A percentile compares a stretch with the other conserved stretches of the same genome.
These are phyloP conservation scores for Talaromyces sp. DNA, from an alignment of 2,329 filamentous ascomycete genomes.

Conservation along the genomic window DNA sequence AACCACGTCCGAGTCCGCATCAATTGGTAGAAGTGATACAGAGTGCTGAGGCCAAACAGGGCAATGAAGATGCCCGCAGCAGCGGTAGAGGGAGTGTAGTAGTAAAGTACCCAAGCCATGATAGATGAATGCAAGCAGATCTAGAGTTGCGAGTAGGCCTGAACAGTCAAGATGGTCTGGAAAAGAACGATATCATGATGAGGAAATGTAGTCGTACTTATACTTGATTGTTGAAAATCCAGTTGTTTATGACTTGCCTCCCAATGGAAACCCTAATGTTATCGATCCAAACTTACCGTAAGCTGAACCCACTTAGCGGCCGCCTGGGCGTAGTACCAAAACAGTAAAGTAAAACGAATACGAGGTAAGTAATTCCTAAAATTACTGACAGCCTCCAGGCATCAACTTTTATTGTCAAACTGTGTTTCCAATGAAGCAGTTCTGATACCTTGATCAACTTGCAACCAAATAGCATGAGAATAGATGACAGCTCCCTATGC, in stretches of 20 bases:
- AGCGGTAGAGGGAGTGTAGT: slow-evolving; percentile 46
- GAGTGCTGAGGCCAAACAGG: slow-evolving; percentile 46
- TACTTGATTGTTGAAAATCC: neutral
- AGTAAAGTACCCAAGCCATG: slow-evolving; percentile 24
- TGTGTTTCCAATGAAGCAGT: neutral
- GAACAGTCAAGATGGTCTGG: neutral
- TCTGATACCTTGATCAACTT: neutral
- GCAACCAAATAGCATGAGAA: neutral
- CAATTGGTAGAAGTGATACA: slow-evolving; percentile 43
- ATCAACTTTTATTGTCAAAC: neutral
- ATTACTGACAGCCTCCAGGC: neutral
- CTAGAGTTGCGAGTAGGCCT: neutral
- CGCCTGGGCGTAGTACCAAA: neutral
- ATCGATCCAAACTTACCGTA: neutral
- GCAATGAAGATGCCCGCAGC: slow-evolving; percentile 47
- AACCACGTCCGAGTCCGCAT: slow-evolving; percentile 48
- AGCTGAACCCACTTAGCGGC: neutral
- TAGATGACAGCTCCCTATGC: neutral
- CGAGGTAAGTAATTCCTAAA: neutral
- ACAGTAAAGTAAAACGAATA: neutral
- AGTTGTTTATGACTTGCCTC: neutral
- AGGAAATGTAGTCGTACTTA: neutral
- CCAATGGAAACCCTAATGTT: neutral
- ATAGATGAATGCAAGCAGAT: neutral
- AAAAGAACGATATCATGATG: neutral